phyloP scores from a whole-genome alignment of 2,329 filamentous ascomycete genomes.

The Verticillium longisporum region DNA sequence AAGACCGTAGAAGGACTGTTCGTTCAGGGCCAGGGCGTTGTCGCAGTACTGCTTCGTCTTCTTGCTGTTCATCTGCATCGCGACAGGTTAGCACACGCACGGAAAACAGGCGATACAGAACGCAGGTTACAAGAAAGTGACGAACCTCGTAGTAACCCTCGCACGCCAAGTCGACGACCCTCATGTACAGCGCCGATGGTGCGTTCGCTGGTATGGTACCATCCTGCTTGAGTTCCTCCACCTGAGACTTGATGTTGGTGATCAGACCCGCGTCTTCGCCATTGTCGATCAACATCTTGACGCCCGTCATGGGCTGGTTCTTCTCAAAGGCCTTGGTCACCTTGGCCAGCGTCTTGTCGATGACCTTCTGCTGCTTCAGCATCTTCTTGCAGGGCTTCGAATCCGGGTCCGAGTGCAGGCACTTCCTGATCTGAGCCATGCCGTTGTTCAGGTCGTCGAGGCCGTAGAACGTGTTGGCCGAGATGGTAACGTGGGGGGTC shows the following conservation, averaged over 20 bases:
- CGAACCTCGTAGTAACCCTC: conserved; percentile 72
- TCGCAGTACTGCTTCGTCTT: conserved; percentile 76
- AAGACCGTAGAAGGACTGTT: conserved; percentile 74
- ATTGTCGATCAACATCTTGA: conserved; percentile 66
- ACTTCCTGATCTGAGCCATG: conserved; percentile 77
- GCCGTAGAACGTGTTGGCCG: conserved; percentile 83
- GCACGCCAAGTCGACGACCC: conserved; percentile 72
- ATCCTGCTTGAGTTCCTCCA: conserved; percentile 55
- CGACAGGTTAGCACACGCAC: neutral
- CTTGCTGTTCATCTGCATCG: conserved; percentile 53
- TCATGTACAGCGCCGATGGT: conserved; percentile 59
- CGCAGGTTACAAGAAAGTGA: conserved; percentile 3
- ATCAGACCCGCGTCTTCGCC: conserved; percentile 70
- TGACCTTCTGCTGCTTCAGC: conserved; percentile 71
- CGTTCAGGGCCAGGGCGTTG: conserved; percentile 65
- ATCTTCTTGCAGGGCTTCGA: conserved; percentile 87
- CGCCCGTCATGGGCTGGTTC: conserved; percentile 73
- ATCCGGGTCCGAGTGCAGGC: conserved; percentile 90
- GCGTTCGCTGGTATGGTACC: conserved; percentile 69
- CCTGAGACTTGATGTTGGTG: conserved; percentile 68
- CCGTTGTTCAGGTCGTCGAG: conserved; percentile 77
- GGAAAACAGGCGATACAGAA: neutral
- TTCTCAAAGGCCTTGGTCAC: conserved; percentile 63
- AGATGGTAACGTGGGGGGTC: conserved; percentile 79
- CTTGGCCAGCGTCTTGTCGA: conserved; percentile 70